Percentiles rank a stretch among this genome's conserved stretches.
Conservation (phyloP, 352 stramenopile species). For the Globisporangium abappressorium region DNA sequence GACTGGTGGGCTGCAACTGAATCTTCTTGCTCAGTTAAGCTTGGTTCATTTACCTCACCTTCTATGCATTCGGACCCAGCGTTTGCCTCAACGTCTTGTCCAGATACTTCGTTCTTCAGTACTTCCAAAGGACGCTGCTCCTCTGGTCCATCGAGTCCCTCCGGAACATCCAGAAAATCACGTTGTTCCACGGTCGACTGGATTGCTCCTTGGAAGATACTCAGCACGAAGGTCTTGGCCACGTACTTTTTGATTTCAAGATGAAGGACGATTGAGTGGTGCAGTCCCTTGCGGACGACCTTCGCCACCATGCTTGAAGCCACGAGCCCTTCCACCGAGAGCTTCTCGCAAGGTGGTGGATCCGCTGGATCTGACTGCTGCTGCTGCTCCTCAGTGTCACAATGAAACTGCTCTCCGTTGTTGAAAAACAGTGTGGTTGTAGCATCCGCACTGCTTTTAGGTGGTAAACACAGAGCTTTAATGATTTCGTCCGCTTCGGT, state of each 20-base stretch:
- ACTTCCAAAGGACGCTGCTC: neutral
- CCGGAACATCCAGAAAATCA: neutral
- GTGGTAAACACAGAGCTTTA: neutral
- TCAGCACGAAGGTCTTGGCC: conserved; percentile 12
- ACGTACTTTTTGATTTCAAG: conserved; percentile 13
- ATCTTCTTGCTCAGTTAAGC: neutral
- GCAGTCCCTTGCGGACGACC: conserved; percentile 10
- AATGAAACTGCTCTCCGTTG: conserved; percentile 1
- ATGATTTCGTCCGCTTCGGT: neutral
- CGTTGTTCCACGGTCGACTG: neutral
- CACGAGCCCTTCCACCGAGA: neutral
- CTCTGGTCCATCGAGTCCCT: neutral
- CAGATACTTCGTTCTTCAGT: neutral
- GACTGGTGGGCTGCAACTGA: neutral
- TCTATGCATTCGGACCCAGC: neutral
- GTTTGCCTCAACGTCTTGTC: neutral
- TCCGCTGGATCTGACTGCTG: neutral
- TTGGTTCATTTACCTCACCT: neutral
- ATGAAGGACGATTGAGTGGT: conserved; percentile 15
- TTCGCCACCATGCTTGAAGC: conserved; percentile 6
- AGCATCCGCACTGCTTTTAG: neutral
- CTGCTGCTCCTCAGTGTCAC: neutral
- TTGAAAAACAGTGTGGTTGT: neutral
- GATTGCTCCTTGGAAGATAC: neutral
- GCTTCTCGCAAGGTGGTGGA: neutral